Conservation (phyloP, 495 filamentous ascomycete genomes). For the Glonium stellatum region DNA sequence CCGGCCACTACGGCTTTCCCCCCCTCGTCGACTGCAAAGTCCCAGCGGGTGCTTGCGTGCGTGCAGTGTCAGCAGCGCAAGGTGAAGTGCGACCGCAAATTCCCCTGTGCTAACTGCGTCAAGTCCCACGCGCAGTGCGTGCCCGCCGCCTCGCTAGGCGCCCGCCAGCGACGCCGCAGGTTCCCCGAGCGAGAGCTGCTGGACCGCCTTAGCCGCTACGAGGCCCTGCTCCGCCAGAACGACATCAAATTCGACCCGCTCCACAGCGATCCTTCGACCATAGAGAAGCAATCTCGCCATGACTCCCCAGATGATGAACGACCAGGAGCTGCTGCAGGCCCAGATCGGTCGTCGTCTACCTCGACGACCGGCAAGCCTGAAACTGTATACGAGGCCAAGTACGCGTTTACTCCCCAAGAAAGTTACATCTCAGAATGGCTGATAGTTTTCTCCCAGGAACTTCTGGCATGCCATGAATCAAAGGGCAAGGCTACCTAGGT, state of each 20-base stretch:
- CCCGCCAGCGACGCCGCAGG: constrained; percentile 40
- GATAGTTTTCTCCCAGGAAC: constrained; percentile 38
- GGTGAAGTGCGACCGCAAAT: constrained; percentile 50
- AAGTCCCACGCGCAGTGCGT: constrained; percentile 42
- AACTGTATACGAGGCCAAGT: constrained; percentile 40
- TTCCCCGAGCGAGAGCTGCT: constrained; percentile 52
- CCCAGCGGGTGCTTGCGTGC: constrained; percentile 49
- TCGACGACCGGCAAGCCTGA: constrained; percentile 32
- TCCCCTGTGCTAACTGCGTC: constrained; percentile 49
- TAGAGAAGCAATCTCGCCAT: constrained; percentile 22
- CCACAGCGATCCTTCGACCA: constrained; percentile 33
- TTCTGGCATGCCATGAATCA: constrained; percentile 46
- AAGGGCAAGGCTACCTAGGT: constrained; percentile 36
- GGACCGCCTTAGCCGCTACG: constrained; percentile 46
- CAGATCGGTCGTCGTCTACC: constrained; percentile 21
- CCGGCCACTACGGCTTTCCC: background rate
- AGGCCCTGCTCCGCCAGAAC: constrained; percentile 46
- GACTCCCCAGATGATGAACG: constrained; percentile 32
- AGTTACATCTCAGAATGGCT: constrained; percentile 19
- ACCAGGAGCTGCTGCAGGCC: constrained; percentile 10
- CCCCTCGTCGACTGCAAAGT: constrained; percentile 18
- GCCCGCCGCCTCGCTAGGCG: constrained; percentile 38
- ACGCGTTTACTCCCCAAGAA: constrained; percentile 20
- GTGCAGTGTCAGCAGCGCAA: constrained; percentile 53
- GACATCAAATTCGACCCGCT: constrained; percentile 48